Evolutionary conservation across 2,329 filamentous ascomycete species (phyloP), one percentile per base, ranked within the genome.

Genomic region (Plectosphaerella sp.): DNA sequence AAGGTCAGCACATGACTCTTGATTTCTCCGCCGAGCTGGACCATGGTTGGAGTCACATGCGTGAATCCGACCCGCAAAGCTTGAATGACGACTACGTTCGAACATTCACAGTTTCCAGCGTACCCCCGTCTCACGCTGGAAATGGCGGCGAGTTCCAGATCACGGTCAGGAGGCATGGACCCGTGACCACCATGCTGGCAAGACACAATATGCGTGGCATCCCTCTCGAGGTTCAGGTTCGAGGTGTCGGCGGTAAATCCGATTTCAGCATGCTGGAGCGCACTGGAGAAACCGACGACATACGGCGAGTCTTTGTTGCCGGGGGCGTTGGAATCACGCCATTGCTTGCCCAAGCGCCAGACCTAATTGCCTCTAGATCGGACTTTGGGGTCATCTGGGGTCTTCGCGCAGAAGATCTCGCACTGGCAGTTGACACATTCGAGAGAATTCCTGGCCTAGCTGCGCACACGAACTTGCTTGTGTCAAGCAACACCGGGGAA

Each of bases 321-420:
- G 89, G 82, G 0, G 91, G 91, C 3, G 88, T 96, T 7, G 91
- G 91, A 0, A 89, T 95, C 55, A 96, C 91, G 25, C 91, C 91
- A 2, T 60, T 94, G 4, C 72, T 95, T n/a, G 83, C 84, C 0
- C 87, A 90, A 59, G 75, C 84, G n/a, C 61, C 62, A 0, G 72
- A 70, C 1, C 67, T 77, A 6, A 63, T 90, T 2, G 61, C 58
- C 5, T 59, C 64, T 1, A n/a, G 36, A 14, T 24, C 39, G 22
- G 62, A 65, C 4, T 63, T 94, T 37, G 69, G 61, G 24, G 63
- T 94, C 5, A 72, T 91, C 2, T 95, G 90, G 91, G 85, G 82
- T 2, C 59, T 92, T 4, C 73, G 78, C 7, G 65, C 67, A 0
- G 75, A 73, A 3, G 91, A 95, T 66, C 51, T 89, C 1, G 73